These are phyloP conservation scores for Isabelozyma heimii DNA, from an alignment of 805 yeast species.

Conservation along the genomic window DNA sequence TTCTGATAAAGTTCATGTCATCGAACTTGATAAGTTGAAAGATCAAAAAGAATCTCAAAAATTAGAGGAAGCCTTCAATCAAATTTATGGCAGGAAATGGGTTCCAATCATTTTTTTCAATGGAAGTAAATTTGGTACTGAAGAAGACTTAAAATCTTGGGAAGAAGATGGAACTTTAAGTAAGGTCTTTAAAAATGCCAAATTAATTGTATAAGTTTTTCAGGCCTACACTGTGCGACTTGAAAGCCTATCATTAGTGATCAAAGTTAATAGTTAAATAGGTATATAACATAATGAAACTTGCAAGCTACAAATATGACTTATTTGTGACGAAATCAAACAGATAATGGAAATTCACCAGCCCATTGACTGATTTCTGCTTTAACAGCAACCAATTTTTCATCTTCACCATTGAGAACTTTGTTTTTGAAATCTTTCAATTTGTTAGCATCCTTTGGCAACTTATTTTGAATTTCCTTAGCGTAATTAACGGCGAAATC, in stretches of 20 bases:
- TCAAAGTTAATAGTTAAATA: background rate
- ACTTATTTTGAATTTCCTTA: constrained; percentile 65
- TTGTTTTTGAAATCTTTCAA: constrained; percentile 92
- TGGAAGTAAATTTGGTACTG: constrained; percentile 59
- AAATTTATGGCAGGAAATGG: constrained; percentile 59
- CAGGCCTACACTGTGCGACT: background rate
- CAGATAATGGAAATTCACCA: constrained; percentile 68
- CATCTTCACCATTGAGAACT: constrained; percentile 69
- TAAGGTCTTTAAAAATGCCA: constrained; percentile 26
- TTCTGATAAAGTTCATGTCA: constrained; percentile 44
- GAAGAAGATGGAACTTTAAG: constrained; percentile 33
- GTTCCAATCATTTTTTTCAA: constrained; percentile 67
- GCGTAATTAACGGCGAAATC: constrained; percentile 79
- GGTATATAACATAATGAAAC: constrained; percentile 2
- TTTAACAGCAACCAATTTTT: constrained; percentile 60
- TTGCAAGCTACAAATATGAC: background rate
- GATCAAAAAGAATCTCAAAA: constrained; percentile 48
- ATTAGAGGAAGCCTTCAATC: constrained; percentile 55
- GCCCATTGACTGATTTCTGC: constrained; percentile 89
- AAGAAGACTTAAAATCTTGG: constrained; percentile 42
- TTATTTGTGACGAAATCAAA: constrained; percentile 12
- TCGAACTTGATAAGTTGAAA: constrained; percentile 58
- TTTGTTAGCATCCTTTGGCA: constrained; percentile 92
- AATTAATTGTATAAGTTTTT: constrained; percentile 7
- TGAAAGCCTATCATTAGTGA: background rate